Conservation (phyloP, 768 basidiomycete genomes). For the Boletus fagicola region DNA sequence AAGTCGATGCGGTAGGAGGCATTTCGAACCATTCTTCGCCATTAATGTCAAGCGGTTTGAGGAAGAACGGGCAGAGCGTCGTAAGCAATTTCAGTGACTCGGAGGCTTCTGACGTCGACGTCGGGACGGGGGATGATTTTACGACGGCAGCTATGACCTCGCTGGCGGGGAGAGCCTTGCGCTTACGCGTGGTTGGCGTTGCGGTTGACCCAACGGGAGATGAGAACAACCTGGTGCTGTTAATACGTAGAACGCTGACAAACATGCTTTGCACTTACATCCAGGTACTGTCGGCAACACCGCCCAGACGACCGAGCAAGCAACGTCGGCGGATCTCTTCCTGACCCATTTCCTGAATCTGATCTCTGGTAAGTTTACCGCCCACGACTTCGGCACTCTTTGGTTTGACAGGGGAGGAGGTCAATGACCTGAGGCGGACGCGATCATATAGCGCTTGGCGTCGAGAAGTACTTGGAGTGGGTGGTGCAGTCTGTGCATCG, state of each 20-base stretch:
- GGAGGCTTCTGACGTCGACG: conserved; percentile 72
- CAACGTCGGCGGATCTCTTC: conserved; percentile 77
- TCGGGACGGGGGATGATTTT: conserved; percentile 79
- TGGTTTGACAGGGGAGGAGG: conserved; percentile 61
- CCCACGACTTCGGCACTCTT: conserved; percentile 40
- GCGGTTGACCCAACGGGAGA: conserved; percentile 52
- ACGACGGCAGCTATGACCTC: conserved; percentile 70
- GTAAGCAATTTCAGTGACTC: conserved; percentile 69
- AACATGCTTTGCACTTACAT: conserved; percentile 49
- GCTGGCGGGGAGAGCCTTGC: conserved; percentile 62
- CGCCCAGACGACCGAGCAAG: conserved; percentile 70
- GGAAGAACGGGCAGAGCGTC: conserved; percentile 77
- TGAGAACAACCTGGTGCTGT: conserved; percentile 59
- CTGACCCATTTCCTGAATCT: conserved; percentile 68
- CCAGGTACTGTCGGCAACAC: conserved; percentile 87
- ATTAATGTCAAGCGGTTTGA: conserved; percentile 59
- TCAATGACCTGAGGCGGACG: conserved; percentile 68
- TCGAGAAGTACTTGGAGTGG: conserved; percentile 72
- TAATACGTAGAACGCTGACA: neutral
- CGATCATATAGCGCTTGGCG: conserved; percentile 82
- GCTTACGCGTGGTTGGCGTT: conserved; percentile 60
- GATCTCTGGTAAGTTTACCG: conserved; percentile 57
- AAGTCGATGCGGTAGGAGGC: conserved; percentile 30
- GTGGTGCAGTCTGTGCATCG: conserved; percentile 52
- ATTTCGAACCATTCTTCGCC: conserved; percentile 56